Conservation (phyloP, 108 stramenopile genomes). For the Nitzschia palea region DNA sequence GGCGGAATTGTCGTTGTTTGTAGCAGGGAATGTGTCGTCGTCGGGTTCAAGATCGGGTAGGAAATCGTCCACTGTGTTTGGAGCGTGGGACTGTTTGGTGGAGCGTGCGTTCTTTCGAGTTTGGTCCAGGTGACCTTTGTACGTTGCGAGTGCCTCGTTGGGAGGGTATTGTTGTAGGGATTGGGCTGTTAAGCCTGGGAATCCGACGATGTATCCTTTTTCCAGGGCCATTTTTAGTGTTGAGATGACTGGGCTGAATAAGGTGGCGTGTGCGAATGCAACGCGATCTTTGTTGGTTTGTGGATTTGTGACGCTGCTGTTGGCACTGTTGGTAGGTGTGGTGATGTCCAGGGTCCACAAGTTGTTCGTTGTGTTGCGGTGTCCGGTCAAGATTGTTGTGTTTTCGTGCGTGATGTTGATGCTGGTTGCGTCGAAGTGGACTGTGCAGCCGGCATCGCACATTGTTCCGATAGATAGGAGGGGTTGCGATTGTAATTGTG, state of each 20-base stretch:
- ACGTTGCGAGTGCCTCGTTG: too few relatives aligned
- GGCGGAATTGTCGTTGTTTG: not conserved
- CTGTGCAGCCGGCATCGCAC: conserved; percentile 27
- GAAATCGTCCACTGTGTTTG: not conserved
- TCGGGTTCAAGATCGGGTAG: not conserved
- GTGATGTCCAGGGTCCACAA: conserved; percentile 13
- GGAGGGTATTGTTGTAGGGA: conserved; percentile 6
- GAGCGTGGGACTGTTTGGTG: conserved; percentile 5
- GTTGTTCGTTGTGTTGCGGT: not conserved
- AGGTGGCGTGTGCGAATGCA: conserved; percentile 33
- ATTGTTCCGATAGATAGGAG: conserved; percentile 25
- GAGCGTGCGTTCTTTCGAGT: conserved; percentile 2
- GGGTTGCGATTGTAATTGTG: not conserved
- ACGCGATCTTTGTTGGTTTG: conserved; percentile 12
- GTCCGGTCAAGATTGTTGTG: not conserved
- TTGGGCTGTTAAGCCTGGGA: conserved; percentile 11
- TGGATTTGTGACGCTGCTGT: not conserved
- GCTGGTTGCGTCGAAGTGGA: not conserved
- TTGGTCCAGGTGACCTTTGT: conserved; percentile 37
- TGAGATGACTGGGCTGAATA: conserved; percentile 25
- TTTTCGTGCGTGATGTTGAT: conserved; percentile 2
- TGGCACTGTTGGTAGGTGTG: not conserved
- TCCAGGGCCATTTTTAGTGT: conserved; percentile 21
- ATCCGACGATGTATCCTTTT: conserved; percentile 6
- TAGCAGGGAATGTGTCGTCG: not conserved